These are phyloP conservation scores for Ambrosia trifida DNA, from an alignment of 129 eudicot genomes.

Conservation along the genomic window DNA sequence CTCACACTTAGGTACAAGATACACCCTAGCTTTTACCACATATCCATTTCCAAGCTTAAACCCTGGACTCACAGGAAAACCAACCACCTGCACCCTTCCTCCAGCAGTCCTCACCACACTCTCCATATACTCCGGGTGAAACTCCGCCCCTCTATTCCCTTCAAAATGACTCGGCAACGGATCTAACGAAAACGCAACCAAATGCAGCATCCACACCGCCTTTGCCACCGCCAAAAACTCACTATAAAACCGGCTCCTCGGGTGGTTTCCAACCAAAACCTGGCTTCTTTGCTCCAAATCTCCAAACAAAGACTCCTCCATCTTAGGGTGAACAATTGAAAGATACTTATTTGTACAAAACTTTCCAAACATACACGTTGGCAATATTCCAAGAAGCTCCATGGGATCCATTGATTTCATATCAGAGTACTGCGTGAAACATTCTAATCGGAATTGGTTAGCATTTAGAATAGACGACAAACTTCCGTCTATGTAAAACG, in stretches of 20 bases:
- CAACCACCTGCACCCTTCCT: conserved; percentile 60
- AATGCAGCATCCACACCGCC: conserved; percentile 84
- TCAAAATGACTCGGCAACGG: conserved; percentile 93
- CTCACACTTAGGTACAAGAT: conserved; percentile 67
- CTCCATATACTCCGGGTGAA: conserved; percentile 83
- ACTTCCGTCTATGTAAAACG: conserved; percentile 90
- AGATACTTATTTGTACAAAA: conserved; percentile 80
- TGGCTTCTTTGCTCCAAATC: conserved; percentile 82
- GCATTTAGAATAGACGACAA: conserved; percentile 63
- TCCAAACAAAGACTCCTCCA: conserved; percentile 96
- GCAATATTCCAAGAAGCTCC: conserved; percentile 75
- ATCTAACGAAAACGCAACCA: conserved; percentile 82
- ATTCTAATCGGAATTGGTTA: conserved; percentile 71
- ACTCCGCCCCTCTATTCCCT: conserved; percentile 78
- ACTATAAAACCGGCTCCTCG: conserved; percentile 78
- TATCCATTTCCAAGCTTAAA: conserved; percentile 84
- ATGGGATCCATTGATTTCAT: conserved; percentile 93
- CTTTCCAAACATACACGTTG: conserved; percentile 75
- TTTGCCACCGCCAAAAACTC: conserved; percentile 78
- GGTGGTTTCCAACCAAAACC: conserved; percentile 80
- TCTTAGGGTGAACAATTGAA: conserved; percentile 83
- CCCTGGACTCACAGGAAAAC: conserved; percentile 96
- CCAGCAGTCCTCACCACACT: conserved; percentile 71
- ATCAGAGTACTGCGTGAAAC: conserved; percentile 77
- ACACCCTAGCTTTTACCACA: conserved; percentile 86